Base-by-base conservation (phyloP, 2,329 filamentous ascomycete species). In the Phialophora expanda region DNA sequence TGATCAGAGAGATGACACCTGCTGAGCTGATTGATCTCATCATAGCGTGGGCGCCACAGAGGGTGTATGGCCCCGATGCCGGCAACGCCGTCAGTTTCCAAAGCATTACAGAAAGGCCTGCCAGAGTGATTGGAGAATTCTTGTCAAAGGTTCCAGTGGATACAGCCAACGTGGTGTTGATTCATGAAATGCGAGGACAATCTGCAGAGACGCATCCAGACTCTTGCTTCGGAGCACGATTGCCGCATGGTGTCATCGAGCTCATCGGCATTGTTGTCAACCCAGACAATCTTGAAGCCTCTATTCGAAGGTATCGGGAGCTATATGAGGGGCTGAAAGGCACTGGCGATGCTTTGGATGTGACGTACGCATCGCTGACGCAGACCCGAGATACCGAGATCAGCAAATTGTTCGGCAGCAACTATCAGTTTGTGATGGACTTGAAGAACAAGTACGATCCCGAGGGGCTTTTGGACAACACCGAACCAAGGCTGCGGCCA, bases 361-460 rank as follows among this genome's bases (percentile, higher is more conserved):
- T 56, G 11, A 56, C 59, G 17, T 62, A 62, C 28, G 34, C 51
- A 28, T 62, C 51, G 51, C 34, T 55, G 59, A 55, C 51, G 17
- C 59, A 62, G 38, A 56, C 59, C n/a, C 34, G 51, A 24, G 59
- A 62, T 34, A 56, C 59, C 8, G 17, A 62, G 9, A 32, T 41
- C 22, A n/a, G 59, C 59, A 22, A 28, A 22, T 56, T 44, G 50
- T 62, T 62, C 20, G 50, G 59, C 26, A 24, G 44, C 3, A 28
- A 48, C 12, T 46, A 56, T 24, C 50, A 30, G n/a, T 62, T 62
- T 12, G 59, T 62, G 59, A 62, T 62, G 50, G 59, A 56, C 38
- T n/a, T 62, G 50, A 62, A 56, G 50, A 24, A 56, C 51, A 62
- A 62, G 32, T 62, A 56, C 14, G 59, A 62, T 32, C 59, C 59